Evolutionary conservation across 2,329 filamentous ascomycete species (phyloP), one percentile per base, ranked within the genome.

Genomic region (Arthrobotrys pseudoclavata): DNA sequence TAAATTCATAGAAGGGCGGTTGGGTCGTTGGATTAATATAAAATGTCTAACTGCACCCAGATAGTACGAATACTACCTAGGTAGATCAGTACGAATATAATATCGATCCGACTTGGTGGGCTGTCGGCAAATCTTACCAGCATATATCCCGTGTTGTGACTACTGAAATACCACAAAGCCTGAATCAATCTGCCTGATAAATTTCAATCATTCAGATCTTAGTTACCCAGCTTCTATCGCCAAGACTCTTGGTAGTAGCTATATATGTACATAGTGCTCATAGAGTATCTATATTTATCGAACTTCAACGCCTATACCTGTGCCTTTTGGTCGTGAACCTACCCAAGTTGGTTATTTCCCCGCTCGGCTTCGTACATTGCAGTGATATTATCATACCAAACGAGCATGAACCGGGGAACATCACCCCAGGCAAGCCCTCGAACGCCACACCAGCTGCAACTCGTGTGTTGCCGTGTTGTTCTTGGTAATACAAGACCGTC

Each of bases 391-490:
- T 20, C 4, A 22, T 18, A 57, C 50, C 24, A 57, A 57, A 37
- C 18, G 7, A 37, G 29, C n/a, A 34, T 22, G 52, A 34, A 37
- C 52, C 29, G 18, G 52, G 24, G 50, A 53, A 53, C 5, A 53
- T 18, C 13, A 12, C 26, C 48, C 24, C 48, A 52, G 24, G 1
- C 13, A 29, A 15, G 24, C 50, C 50, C 24, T 9, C 4, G 15
- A 18, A 53, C 50, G 26, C 22, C 22, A 31, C 50, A 10, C 24
- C 15, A 5, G 4, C 50, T 29, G 22, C 3, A 10, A 18, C 50
- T 18, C n/a, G 9, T 26, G 55, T 10, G 55, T 60, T 60, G 55
- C 20, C 10, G 55, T 40, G 62, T 57, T 67, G 69, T 60, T 20
- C 37, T 20, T 37, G 13, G 71, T 69, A 47, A 20, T 57, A 62